Evolutionary conservation across 805 yeast genomes (phyloP).

Genomic region (Sungouiozyma ichnusensis): DNA sequence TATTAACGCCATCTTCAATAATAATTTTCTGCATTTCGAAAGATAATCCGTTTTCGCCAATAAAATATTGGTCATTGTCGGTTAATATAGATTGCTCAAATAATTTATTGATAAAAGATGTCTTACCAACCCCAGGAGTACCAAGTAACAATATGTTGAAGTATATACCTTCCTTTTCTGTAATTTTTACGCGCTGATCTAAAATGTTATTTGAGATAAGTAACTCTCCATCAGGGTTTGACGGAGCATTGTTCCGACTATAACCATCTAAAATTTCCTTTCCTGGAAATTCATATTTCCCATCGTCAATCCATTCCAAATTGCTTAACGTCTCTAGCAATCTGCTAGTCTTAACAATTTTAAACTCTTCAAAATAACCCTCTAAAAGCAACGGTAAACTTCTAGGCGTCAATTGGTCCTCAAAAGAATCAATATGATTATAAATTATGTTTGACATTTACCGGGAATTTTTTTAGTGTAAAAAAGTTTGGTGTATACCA

Average conservation of each 20-base stretch:
- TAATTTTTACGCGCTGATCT: constrained; percentile 21
- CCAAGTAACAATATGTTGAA: constrained; percentile 83
- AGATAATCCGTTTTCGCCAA: neutral
- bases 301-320: neutral
- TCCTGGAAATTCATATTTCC: no score
- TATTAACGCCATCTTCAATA: constrained; percentile 41
- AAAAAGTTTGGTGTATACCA: no score
- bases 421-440: neutral
- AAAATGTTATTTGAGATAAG: constrained; percentile 25
- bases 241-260: neutral
- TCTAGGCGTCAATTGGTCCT: neutral
- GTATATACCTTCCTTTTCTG: constrained; percentile 49
- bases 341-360: neutral
- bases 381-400: neutral
- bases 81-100: constrained; percentile 45
- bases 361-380: neutral
- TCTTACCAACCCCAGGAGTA: constrained; percentile 75
- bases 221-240: constrained; percentile 1
- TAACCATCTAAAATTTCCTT: no score
- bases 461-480: neutral
- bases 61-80: no score
- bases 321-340: neutral
- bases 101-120: constrained; percentile 71
- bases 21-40: constrained; percentile 1
- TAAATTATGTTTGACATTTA: neutral